Evolutionary conservation across 495 filamentous ascomycete species (phyloP).

Genomic region (Antarctomyces pellizariae): DNA sequence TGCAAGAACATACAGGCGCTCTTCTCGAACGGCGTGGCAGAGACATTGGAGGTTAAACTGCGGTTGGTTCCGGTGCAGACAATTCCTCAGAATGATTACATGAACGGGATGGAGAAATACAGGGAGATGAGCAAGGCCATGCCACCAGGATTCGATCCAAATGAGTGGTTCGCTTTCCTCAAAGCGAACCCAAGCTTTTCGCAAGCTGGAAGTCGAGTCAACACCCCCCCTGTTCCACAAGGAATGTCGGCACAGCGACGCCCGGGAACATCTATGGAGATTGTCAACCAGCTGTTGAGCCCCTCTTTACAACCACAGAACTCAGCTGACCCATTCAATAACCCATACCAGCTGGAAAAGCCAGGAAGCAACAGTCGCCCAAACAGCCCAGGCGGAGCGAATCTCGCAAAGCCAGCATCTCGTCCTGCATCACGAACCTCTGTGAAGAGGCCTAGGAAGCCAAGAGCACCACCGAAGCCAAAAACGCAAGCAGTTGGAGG

Average conservation of each 20-base stretch:
- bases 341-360: no score
- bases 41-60: conserved; percentile 86
- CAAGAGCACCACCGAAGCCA: conserved; percentile 22
- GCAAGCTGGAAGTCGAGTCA: background rate
- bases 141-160: conserved; percentile 41
- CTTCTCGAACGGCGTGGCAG: conserved; percentile 60
- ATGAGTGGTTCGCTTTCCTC: conserved; percentile 40
- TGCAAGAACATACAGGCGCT: conserved; percentile 63
- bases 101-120: conserved; percentile 32
- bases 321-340: conserved; percentile 5
- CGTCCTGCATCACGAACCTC: conserved; percentile 20
- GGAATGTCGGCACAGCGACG: conserved; percentile 7
- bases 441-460: conserved; percentile 17
- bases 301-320: conserved; percentile 7
- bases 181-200: conserved; percentile 27
- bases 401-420: no score
- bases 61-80: conserved; percentile 66
- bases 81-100: conserved; percentile 43
- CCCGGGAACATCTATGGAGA: conserved; percentile 13
- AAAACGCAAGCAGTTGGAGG: conserved; percentile 23
- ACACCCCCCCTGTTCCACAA: background rate
- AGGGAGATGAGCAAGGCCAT: conserved; percentile 22
- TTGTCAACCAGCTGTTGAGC: conserved; percentile 12
- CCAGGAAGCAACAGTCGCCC: conserved; percentile 3
- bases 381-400: conserved; percentile 1